These are phyloP conservation scores for Hagleromyces aurorensis DNA, from an alignment of 805 yeast species.

Conservation along the genomic window DNA sequence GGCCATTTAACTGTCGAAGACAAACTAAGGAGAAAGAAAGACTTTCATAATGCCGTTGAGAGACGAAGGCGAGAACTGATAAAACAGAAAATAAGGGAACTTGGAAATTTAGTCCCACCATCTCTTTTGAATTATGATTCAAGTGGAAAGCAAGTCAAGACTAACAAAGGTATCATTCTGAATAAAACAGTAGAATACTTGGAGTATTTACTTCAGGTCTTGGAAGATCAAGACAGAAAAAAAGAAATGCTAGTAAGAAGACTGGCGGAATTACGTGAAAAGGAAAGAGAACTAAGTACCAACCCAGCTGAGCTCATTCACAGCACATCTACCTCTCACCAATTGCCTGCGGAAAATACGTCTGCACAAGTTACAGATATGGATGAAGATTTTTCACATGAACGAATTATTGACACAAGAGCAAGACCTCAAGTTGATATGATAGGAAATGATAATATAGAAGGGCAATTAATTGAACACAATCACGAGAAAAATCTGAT, in stretches of 20 bases:
- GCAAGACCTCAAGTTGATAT: slow-evolving; percentile 10
- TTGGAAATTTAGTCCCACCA: slow-evolving; percentile 77
- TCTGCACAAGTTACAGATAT: slow-evolving; percentile 1
- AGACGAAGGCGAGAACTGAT: slow-evolving; percentile 85
- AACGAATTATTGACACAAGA: slow-evolving; percentile 25
- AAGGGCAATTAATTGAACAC: slow-evolving; percentile 1
- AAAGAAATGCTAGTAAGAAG: slow-evolving; percentile 35
- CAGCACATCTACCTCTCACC: slow-evolving; percentile 1
- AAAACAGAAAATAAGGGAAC: slow-evolving; percentile 78
- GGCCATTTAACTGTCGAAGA: slow-evolving; percentile 40
- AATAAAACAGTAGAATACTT: slow-evolving; percentile 77
- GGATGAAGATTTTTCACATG: slow-evolving; percentile 12
- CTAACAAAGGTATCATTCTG: slow-evolving; percentile 75
- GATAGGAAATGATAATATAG: slow-evolving; percentile 1
- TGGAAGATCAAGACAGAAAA: slow-evolving; percentile 46
- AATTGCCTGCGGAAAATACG: slow-evolving; percentile 1
- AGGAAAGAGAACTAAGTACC: slow-evolving; percentile 3
- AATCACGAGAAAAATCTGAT: slow-evolving; percentile 1
- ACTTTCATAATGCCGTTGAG: slow-evolving; percentile 91
- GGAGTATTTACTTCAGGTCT: slow-evolving; percentile 51
- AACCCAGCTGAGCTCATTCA: slow-evolving; percentile 4
- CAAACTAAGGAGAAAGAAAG: slow-evolving; percentile 68
- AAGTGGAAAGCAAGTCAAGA: slow-evolving; percentile 58
- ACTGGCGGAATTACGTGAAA: slow-evolving; percentile 31
- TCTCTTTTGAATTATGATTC: slow-evolving; percentile 43